These are phyloP conservation scores for Mucor circinelloides DNA, from an alignment of 371 early-diverging fungal genomes.

Conservation along the genomic window DNA sequence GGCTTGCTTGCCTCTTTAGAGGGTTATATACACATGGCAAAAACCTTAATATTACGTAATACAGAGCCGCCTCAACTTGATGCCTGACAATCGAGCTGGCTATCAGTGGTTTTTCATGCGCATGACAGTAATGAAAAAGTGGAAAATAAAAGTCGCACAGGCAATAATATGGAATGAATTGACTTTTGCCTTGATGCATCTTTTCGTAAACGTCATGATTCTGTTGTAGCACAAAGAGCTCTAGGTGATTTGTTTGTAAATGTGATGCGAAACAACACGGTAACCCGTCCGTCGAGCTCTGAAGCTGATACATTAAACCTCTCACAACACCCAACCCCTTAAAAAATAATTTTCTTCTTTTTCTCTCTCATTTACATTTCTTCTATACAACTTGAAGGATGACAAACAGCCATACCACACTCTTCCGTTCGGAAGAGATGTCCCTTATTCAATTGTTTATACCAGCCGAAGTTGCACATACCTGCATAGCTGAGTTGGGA, in stretches of 20 bases:
- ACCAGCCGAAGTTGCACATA: constrained; percentile 93
- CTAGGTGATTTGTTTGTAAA: neutral
- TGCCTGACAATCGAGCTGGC: no score
- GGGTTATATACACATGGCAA: neutral
- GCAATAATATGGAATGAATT: no score
- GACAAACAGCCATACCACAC: constrained; percentile 53
- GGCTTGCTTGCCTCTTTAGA: neutral
- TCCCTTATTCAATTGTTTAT: constrained; percentile 96
- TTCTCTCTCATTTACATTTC: neutral
- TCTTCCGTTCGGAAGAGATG: constrained; percentile 98
- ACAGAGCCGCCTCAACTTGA: neutral
- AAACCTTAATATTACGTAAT: neutral
- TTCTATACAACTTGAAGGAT: constrained; percentile 3
- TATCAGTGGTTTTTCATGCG: no score
- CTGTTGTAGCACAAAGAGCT: neutral
- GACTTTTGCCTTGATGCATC: neutral
- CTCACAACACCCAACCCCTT: neutral
- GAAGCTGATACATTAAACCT: neutral
- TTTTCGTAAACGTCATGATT: neutral
- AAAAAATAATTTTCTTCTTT: neutral
- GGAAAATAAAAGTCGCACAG: no score
- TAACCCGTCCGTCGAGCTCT: neutral
- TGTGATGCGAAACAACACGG: neutral
- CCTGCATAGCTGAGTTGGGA: constrained; percentile 93
- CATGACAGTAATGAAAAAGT: no score